A percentile compares a stretch with the other conserved stretches of the same genome.
Conservation (phyloP, 1,284 basidiomycete species). For the Cryptococcus sp. region DNA sequence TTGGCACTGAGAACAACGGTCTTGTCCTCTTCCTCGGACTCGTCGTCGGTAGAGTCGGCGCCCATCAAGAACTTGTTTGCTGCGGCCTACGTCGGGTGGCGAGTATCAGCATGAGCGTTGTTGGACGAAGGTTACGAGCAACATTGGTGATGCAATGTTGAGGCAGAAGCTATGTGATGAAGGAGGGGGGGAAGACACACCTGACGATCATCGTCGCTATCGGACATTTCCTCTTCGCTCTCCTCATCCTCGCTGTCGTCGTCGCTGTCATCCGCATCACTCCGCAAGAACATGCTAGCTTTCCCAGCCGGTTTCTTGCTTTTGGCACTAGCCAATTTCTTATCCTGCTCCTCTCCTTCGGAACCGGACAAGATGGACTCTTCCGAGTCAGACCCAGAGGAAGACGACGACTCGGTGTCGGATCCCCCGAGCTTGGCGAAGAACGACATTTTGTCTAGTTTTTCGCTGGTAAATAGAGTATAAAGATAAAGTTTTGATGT, state of each 20-base stretch:
- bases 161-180: not conserved
- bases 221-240: constrained; percentile 42
- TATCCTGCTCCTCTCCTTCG: constrained; percentile 38
- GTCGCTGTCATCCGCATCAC: constrained; percentile 33
- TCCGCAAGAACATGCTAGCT: constrained; percentile 44
- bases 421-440: constrained; percentile 45
- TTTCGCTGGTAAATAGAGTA: not conserved
- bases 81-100: constrained; percentile 15
- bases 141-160: too few relatives aligned
- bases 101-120: too few relatives aligned
- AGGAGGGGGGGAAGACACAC: constrained; percentile 19
- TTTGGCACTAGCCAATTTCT: constrained; percentile 22
- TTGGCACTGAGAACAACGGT: constrained; percentile 52
- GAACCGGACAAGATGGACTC: constrained; percentile 49
- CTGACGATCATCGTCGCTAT: constrained; percentile 36
- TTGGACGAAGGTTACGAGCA: too few relatives aligned
- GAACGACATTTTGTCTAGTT: constrained; percentile 42
- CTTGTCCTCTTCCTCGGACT: constrained; percentile 51
- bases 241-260: constrained; percentile 39
- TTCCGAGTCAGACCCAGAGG: constrained; percentile 46
- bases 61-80: constrained; percentile 51
- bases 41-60: constrained; percentile 47
- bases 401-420: constrained; percentile 44
- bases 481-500: not conserved
- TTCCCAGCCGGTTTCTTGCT: constrained; percentile 16